phyloP scores from a whole-genome alignment of 2,329 filamentous ascomycete species.

The Davidsoniella australis region DNA sequence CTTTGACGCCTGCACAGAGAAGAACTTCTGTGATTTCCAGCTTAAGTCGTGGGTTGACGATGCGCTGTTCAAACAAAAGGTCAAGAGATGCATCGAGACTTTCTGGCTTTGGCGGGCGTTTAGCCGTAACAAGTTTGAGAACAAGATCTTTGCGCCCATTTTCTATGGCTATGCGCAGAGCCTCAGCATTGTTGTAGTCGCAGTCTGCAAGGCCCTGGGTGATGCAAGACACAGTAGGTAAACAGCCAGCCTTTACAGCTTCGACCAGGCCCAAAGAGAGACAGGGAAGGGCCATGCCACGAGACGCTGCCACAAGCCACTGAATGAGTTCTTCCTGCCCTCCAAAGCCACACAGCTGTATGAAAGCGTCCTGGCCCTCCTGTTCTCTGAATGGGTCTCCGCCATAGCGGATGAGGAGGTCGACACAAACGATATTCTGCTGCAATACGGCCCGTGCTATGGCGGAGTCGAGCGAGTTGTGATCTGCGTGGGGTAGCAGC shows the following conservation, averaged over 20 bases:
- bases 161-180: conserved; percentile 31
- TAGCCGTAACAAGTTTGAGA: conserved; percentile 36
- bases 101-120: conserved; percentile 30
- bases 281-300: conserved; percentile 25
- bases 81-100: conserved; percentile 34
- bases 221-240: conserved; percentile 32
- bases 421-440: conserved; percentile 26
- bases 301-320: conserved; percentile 32
- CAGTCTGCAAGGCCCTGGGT: conserved; percentile 36
- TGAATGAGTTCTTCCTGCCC: conserved; percentile 29
- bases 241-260: conserved; percentile 30
- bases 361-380: conserved; percentile 36
- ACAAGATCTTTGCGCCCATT: conserved; percentile 35
- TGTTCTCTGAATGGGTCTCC: conserved; percentile 29
- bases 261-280: conserved; percentile 35
- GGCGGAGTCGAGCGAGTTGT: conserved; percentile 30
- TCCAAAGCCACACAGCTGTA: conserved; percentile 30
- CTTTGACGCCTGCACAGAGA: conserved; percentile 39
- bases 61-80: conserved; percentile 27
- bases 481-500: conserved; percentile 35
- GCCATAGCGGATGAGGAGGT: conserved; percentile 33
- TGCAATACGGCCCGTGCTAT: conserved; percentile 31
- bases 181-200: conserved; percentile 33
- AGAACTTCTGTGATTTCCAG: conserved; percentile 36
- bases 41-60: conserved; percentile 31